Conservation (phyloP, 139 green algal species). For the Chlorella ohadii region DNA sequence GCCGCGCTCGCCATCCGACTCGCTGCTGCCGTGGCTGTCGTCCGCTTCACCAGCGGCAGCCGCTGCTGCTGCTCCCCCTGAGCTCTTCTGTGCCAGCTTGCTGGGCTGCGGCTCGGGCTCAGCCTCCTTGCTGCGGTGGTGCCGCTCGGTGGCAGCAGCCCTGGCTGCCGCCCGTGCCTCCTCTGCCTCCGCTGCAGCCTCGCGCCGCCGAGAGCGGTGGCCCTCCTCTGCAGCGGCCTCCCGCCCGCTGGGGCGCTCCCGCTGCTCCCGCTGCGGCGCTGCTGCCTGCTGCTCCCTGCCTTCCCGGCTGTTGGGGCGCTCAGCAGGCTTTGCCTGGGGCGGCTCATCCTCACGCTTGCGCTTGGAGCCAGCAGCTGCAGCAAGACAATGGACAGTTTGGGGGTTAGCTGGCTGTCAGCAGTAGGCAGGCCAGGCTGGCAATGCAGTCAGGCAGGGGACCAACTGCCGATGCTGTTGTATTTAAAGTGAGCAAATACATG, state of each 20-base stretch:
- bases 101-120: neutral
- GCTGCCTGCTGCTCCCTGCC: neutral
- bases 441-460: neutral
- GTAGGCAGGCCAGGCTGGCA: no score
- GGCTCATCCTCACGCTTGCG: constrained; percentile 19
- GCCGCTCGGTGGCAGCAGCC: neutral
- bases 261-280: neutral
- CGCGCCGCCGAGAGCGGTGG: neutral
- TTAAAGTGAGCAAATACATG: no score
- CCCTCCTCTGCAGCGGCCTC: neutral
- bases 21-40: neutral
- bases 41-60: neutral
- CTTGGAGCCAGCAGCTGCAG: constrained; percentile 1
- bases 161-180: neutral
- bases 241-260: neutral
- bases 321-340: neutral
- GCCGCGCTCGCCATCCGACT: neutral
- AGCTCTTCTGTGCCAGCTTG: neutral
- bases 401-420: no score
- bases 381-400: no score
- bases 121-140: neutral
- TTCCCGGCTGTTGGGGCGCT: neutral
- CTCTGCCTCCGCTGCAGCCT: neutral
- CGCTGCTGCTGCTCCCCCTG: neutral
- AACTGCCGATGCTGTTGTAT: no score